Base-by-base conservation (phyloP, 768 basidiomycete species). In the Cyclocybe aegerita region DNA sequence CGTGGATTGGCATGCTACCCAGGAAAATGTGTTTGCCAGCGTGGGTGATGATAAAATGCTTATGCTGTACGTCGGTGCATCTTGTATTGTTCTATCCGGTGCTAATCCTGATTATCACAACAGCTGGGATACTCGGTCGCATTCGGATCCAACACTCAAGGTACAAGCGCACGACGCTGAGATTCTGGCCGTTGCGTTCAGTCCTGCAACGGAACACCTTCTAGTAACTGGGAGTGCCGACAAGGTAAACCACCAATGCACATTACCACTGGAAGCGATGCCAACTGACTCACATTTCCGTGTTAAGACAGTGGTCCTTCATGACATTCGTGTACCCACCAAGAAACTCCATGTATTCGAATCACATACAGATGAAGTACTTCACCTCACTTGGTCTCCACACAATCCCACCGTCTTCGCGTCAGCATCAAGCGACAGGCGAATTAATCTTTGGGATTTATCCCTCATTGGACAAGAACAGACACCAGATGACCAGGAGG, bases 401-500 rank as follows among this genome's bases (percentile, higher is more conserved):
- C 91, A 91, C 59, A 89, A 88, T 58, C 79, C 86, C 4, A 93
- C 91, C 7, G 80, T 98, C 43, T 98, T 99, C 56, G 96, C 96
- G 0, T 96, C 93, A 2, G 93, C 93, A 1, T 93, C 92, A 3
- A 88, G 92, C 53, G 97, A 99, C 65, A 81, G 97, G 38, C 78
- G 97, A 8, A 81, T 99, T 55, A 95, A 97, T 60, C 75, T 98
- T 42, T 99, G 97, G 97, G 95, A 99, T 71, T 67, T 98, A 50
- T 78, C 83, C 16, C 81, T 88, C 53, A 96, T 98, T 54, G 97
- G 97, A 0, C 81, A 88, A 36, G 97, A 99, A 66, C 97, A 99
- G 68, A 91, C 93, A 1, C 97, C 96, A 3, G 97, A 99, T 57
- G 97, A 99, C 63, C 90, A 93, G 51, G 97, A 99, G 66, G 97